These are phyloP conservation scores for Talaromyces sp. DNA, from an alignment of 2,329 filamentous ascomycete species.

Conservation along the genomic window DNA sequence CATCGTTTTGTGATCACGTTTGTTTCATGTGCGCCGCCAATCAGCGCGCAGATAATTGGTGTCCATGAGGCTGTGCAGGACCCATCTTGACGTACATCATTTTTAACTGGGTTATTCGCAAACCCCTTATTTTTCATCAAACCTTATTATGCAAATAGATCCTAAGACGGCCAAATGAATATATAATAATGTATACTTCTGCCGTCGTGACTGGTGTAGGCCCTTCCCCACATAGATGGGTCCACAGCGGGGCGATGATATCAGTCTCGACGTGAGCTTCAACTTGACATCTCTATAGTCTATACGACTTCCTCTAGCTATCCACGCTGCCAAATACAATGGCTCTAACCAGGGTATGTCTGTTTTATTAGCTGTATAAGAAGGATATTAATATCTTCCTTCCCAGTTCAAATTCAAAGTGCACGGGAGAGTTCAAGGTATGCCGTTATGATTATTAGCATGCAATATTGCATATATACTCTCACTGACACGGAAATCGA, in stretches of 20 bases:
- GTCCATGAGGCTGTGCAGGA: neutral
- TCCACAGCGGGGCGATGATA: neutral
- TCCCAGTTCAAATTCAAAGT: conserved; percentile 43
- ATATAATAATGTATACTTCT: neutral
- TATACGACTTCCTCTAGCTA: neutral
- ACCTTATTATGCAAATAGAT: too few species aligned
- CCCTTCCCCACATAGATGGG: neutral
- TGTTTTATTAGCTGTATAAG: neutral
- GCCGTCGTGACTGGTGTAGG: neutral
- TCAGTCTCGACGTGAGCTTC: neutral
- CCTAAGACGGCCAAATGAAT: neutral
- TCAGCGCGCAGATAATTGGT: neutral
- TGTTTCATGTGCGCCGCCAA: neutral
- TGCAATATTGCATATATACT: neutral
- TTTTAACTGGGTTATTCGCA: too few species aligned
- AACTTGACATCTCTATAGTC: neutral
- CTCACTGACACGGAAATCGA: neutral
- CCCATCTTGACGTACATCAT: neutral
- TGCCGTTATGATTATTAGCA: conserved; percentile 11
- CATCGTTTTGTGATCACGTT: neutral
- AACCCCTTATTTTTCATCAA: neutral
- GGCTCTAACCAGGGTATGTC: conserved; percentile 9
- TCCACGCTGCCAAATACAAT: neutral
- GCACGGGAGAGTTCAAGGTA: conserved; percentile 67
- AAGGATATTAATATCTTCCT: neutral